Base-by-base conservation (phyloP, 495 filamentous ascomycete species). In the Xanthoparmelia taractica region DNA sequence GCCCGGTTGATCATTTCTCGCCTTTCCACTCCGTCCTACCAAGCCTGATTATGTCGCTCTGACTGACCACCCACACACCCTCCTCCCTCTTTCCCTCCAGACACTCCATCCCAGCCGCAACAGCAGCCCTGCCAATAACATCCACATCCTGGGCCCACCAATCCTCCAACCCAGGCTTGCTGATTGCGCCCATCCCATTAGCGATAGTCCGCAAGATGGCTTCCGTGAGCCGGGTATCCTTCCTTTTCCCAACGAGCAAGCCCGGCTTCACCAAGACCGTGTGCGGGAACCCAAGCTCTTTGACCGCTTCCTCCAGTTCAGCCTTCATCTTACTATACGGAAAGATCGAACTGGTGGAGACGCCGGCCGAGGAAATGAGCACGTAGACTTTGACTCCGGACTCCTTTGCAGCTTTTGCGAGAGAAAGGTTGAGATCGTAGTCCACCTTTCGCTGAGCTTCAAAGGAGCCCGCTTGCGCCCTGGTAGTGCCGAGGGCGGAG, bases 381-480 rank as follows among this genome's bases (percentile, higher is more conserved):
- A 91, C 86, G 67, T 84, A 91, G 40, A 81, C 83, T 65, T 83
- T 81, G 25, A 80, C 78, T 3, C 87, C 87, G 25, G 81, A 81
- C 15, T 80, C 75, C 66, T 80, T 86, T 54, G 89, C 87, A 1
- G 85, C 81, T 56, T 79, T 78, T 23, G 87, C 87, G 48, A 89
- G 71, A 63, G 87, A 83, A 52, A 91, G 70, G 72, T 90, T 89
- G 36, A 90, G 76, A 70, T 87, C 87, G 72, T 88, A 82, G 72
- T 92, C 89, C 43, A 92, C 84, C 67, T 88, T 88, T 69, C 87
- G 84, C 72, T 91, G 89, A 66, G 86, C 85, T 40, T 82, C 82
- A 64, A 91, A 79, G 48, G 86, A 82, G 36, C 88, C 88, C 0
- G 87, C 88, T 38, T 79, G 78, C 1, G 66, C 80, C 25, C 82